A percentile compares a stretch with the other conserved stretches of the same genome.
These are phyloP conservation scores for Carex myosuroides DNA, from an alignment of 176 grass and related monocot genomes.

Conservation along the genomic window DNA sequence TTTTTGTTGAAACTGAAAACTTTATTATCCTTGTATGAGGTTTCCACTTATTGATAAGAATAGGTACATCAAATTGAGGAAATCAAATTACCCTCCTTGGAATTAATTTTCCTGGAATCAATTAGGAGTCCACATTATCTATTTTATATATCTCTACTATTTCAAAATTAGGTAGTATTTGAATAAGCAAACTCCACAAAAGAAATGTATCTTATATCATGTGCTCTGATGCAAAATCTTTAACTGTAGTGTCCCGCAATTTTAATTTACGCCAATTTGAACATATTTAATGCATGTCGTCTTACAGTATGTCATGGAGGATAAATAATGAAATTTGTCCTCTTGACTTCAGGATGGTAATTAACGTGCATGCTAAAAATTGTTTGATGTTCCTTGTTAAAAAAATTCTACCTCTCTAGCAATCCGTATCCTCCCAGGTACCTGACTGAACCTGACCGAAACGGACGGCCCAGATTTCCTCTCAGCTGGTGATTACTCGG, in stretches of 20 bases:
- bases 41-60: background rate
- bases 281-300: background rate
- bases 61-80: background rate
- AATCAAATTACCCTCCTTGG: background rate
- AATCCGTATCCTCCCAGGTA: too few relatives aligned
- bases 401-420: too few relatives aligned
- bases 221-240: too few relatives aligned
- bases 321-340: background rate
- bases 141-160: background rate
- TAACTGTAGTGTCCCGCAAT: too few relatives aligned
- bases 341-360: background rate
- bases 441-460: too few relatives aligned
- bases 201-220: too few relatives aligned
- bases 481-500: too few relatives aligned
- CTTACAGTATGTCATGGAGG: background rate
- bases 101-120: background rate
- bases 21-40: background rate
- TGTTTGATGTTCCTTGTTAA: background rate
- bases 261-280: background rate
- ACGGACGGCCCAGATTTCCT: too few relatives aligned
- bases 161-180: too few relatives aligned
- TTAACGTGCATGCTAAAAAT: background rate
- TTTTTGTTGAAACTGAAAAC: background rate
- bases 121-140: background rate
- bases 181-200: too few relatives aligned